These are phyloP conservation scores for Aspergillus sp. DNA, from an alignment of 2,329 filamentous ascomycete genomes.

Conservation along the genomic window DNA sequence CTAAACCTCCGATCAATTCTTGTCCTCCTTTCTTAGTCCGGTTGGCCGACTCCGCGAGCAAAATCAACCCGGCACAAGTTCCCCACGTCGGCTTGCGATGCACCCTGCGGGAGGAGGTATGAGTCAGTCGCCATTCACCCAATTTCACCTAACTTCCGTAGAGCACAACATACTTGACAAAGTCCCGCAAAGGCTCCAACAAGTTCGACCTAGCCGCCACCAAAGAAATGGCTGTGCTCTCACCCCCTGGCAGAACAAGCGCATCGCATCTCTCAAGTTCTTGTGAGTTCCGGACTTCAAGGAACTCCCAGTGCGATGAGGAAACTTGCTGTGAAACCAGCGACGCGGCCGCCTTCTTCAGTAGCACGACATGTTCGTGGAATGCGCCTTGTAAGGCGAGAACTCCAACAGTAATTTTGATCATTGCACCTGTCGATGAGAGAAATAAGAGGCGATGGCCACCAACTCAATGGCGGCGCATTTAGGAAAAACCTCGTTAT, in stretches of 20 bases:
- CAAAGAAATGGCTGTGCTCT: conserved; percentile 90
- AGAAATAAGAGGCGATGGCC: conserved; percentile 5
- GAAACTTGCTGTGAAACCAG: conserved; percentile 33
- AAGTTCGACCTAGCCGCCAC: conserved; percentile 79
- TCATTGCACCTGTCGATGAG: conserved; percentile 20
- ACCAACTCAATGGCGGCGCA: not conserved
- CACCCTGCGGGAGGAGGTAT: conserved; percentile 51
- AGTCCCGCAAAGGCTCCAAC: conserved; percentile 79
- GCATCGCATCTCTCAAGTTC: conserved; percentile 75
- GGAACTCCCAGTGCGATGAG: conserved; percentile 56
- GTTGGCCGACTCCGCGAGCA: conserved; percentile 85
- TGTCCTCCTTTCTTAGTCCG: conserved; percentile 88
- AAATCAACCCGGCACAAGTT: conserved; percentile 90
- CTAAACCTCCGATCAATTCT: conserved; percentile 86
- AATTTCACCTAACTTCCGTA: not conserved
- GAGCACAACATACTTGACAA: conserved; percentile 72
- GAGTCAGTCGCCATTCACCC: conserved; percentile 18
- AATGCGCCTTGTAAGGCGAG: conserved; percentile 90
- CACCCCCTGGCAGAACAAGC: conserved; percentile 87
- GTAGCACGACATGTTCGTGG: conserved; percentile 77
- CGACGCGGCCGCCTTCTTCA: conserved; percentile 65
- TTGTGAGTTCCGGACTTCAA: conserved; percentile 74
- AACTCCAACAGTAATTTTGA: conserved; percentile 59
- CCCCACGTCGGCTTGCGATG: conserved; percentile 86
- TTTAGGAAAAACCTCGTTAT: conserved; percentile 4